These are phyloP conservation scores for Colletotrichum filicis DNA, from an alignment of 2,329 filamentous ascomycete genomes.

Conservation along the genomic window DNA sequence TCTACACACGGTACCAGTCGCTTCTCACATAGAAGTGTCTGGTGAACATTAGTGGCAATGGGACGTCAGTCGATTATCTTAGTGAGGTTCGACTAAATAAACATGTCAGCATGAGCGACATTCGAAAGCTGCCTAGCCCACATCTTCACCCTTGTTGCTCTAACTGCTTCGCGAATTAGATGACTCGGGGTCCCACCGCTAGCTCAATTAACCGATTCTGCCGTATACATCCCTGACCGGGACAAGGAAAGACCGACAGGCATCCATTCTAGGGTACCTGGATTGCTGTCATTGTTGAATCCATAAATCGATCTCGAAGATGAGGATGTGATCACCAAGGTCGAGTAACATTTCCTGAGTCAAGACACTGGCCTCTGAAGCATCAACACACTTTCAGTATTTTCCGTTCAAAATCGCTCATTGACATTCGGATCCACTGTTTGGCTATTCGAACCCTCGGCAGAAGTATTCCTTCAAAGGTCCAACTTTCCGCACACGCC, in stretches of 20 bases:
- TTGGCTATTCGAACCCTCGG: not conserved
- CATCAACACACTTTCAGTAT: too few relatives aligned
- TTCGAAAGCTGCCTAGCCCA: not conserved
- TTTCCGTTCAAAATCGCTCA: too few relatives aligned
- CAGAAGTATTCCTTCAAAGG: not conserved
- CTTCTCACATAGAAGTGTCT: not conserved
- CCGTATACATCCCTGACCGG: not conserved
- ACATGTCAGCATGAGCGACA: not conserved
- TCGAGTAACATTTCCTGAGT: too few relatives aligned
- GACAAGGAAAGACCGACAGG: not conserved
- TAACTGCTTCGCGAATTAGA: not conserved
- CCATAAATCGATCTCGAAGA: too few relatives aligned
- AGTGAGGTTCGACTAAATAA: not conserved
- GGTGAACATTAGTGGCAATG: not conserved
- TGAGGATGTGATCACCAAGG: too few relatives aligned
- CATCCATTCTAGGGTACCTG: too few relatives aligned
- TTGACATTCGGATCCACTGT: not conserved
- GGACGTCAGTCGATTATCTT: not conserved
- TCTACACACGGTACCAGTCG: not conserved
- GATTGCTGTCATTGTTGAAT: too few relatives aligned
- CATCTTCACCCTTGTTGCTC: not conserved
- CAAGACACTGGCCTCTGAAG: too few relatives aligned
- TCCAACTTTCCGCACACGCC: not conserved
- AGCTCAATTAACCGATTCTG: not conserved
- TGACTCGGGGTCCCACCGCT: not conserved